Evolutionary conservation across 345 rosid genomes (phyloP).

Genomic region (Heritiera fomes): DNA sequence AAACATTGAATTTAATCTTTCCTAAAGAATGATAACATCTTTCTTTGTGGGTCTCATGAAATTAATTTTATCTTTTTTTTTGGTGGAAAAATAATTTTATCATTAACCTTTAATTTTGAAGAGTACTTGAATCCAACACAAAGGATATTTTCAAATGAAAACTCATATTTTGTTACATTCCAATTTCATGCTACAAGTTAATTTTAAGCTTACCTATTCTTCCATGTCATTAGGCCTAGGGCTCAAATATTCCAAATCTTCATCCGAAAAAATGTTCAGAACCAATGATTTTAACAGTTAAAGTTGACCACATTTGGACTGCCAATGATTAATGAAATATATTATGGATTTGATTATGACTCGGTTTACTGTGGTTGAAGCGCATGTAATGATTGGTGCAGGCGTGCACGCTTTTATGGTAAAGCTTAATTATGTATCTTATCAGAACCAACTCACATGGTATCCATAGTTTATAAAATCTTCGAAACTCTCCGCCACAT

Average conservation of each 20-base stretch:
- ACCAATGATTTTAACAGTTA: neutral
- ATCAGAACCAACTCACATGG: too few species aligned
- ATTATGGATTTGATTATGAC: neutral
- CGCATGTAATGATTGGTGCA: conserved; percentile 10
- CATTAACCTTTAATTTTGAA: too few species aligned
- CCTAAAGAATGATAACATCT: too few species aligned
- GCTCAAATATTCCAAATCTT: neutral
- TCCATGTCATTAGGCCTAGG: neutral
- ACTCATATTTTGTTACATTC: too few species aligned
- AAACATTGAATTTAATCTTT: too few species aligned
- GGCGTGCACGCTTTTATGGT: neutral
- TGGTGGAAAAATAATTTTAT: too few species aligned
- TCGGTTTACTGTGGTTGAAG: neutral
- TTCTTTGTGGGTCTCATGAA: too few species aligned
- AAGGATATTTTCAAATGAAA: too few species aligned
- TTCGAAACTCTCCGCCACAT: neutral
- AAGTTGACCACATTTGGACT: neutral
- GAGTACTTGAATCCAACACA: too few species aligned
- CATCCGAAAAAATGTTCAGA: neutral
- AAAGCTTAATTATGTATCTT: neutral
- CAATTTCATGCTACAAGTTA: too few species aligned
- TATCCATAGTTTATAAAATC: neutral
- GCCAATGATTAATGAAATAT: neutral
- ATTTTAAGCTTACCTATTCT: neutral
- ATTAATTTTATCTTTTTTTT: too few species aligned